A percentile compares a stretch with the other conserved stretches of the same genome.
Conservation (phyloP, 345 rosid genomes). For the Salix koriyanagi region DNA sequence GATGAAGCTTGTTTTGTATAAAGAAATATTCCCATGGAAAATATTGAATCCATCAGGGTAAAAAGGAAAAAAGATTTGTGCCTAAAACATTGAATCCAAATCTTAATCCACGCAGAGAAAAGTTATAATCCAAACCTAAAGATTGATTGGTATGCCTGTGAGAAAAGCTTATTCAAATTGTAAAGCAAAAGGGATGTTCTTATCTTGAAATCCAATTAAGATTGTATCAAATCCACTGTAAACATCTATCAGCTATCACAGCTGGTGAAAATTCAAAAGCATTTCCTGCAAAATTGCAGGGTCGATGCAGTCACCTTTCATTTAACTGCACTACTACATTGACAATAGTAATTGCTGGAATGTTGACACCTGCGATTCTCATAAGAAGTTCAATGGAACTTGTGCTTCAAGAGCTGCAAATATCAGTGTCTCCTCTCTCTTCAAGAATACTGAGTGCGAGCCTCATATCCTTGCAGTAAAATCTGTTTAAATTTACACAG, state of each 20-base stretch:
- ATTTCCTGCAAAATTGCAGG: background rate
- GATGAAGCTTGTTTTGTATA: constrained; percentile 10
- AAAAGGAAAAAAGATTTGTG: background rate
- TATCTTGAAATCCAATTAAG: background rate
- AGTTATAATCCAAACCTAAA: background rate
- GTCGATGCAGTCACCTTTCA: background rate
- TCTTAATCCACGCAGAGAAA: background rate
- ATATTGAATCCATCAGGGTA: background rate
- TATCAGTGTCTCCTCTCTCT: too few relatives aligned
- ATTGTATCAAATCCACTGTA: background rate
- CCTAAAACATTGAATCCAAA: background rate
- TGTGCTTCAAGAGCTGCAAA: too few relatives aligned
- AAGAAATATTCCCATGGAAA: background rate
- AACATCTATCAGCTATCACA: background rate
- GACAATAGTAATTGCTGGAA: too few relatives aligned
- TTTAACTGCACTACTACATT: too few relatives aligned
- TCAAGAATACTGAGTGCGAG: too few relatives aligned
- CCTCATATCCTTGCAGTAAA: too few relatives aligned
- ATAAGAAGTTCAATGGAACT: too few relatives aligned
- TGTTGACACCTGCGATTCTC: too few relatives aligned
- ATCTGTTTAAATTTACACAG: too few relatives aligned
- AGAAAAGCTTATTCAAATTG: background rate
- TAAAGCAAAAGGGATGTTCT: background rate
- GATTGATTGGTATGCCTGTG: background rate
- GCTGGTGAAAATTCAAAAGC: background rate